Evolutionary conservation across 1,139 yeast species (phyloP).

Genomic region (Pichia kudriavzevii): DNA sequence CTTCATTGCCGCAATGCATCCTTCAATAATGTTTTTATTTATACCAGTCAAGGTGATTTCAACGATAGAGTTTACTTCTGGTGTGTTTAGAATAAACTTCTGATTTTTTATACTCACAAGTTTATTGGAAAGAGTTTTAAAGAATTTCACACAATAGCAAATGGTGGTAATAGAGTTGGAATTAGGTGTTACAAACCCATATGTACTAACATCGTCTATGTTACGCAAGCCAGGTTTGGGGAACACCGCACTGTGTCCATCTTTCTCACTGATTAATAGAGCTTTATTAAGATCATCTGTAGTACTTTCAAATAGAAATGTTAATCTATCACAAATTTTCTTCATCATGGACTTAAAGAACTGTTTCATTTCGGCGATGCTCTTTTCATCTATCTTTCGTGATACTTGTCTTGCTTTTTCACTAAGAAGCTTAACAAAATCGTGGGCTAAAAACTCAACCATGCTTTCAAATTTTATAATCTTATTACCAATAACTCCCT

Average conservation of each 20-base stretch:
- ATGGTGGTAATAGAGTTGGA: slow-evolving; percentile 53
- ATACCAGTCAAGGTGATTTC: slow-evolving; percentile 18
- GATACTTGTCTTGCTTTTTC: slow-evolving; percentile 9
- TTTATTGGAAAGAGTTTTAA: slow-evolving; percentile 22
- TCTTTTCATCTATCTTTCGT: slow-evolving; percentile 1
- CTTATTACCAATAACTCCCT: slow-evolving; percentile 23
- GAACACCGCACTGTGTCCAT: slow-evolving; percentile 11
- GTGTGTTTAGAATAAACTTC: slow-evolving; percentile 26
- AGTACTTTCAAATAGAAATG: slow-evolving; percentile 32
- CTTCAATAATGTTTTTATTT: slow-evolving; percentile 22
- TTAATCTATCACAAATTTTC: slow-evolving; percentile 31
- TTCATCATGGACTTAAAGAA: slow-evolving; percentile 32
- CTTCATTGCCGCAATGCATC: slow-evolving; percentile 21
- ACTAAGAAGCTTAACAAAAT: slow-evolving; percentile 15
- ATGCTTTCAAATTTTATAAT: slow-evolving; percentile 30
- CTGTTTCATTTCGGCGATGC: slow-evolving; percentile 27
- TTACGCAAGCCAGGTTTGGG: slow-evolving; percentile 15
- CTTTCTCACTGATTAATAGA: slow-evolving; percentile 14
- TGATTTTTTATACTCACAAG: slow-evolving; percentile 21
- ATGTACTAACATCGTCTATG: slow-evolving; percentile 26
- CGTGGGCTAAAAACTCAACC: slow-evolving; percentile 26
- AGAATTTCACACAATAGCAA: slow-evolving; percentile 34
- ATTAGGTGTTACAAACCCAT: slow-evolving; percentile 53
- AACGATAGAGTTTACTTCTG: slow-evolving; percentile 28
- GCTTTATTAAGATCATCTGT: slow-evolving; percentile 25